These are phyloP conservation scores for Pleoardoris graminearum DNA, from an alignment of 2,329 filamentous ascomycete species.

Conservation along the genomic window DNA sequence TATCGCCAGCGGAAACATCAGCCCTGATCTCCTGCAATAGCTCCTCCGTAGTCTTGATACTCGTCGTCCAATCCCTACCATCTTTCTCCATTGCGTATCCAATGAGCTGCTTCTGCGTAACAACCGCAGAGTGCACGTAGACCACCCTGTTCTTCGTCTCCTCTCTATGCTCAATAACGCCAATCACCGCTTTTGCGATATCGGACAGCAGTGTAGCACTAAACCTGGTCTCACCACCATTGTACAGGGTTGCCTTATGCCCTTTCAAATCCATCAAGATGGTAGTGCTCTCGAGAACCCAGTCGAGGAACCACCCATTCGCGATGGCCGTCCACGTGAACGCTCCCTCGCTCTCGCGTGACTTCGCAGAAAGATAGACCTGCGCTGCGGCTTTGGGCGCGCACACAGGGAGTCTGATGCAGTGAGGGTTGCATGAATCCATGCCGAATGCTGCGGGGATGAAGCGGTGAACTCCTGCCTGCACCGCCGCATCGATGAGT, in stretches of 20 bases:
- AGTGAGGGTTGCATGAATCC: constrained; percentile 22
- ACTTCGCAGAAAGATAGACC: not conserved
- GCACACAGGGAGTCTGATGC: constrained; percentile 10
- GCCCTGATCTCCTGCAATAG: constrained; percentile 24
- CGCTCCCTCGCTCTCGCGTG: not conserved
- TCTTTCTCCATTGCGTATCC: constrained; percentile 39
- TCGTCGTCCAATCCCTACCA: constrained; percentile 32
- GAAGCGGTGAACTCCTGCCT: constrained; percentile 42
- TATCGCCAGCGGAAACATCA: constrained; percentile 24
- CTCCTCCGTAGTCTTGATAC: constrained; percentile 27
- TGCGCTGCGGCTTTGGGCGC: constrained; percentile 3
- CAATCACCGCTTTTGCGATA: constrained; percentile 40
- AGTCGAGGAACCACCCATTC: constrained; percentile 42
- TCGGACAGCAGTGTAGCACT: constrained; percentile 36
- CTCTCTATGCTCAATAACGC: constrained; percentile 15
- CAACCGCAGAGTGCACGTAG: constrained; percentile 39
- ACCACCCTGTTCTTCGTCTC: constrained; percentile 43
- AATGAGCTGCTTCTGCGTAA: constrained; percentile 46
- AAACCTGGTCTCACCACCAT: constrained; percentile 40
- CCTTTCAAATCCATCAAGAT: constrained; percentile 36
- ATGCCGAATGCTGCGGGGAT: constrained; percentile 26
- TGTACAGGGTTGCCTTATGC: constrained; percentile 37
- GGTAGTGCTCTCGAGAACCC: constrained; percentile 27
- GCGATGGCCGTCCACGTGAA: constrained; percentile 42
- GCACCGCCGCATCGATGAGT: constrained; percentile 43